Evolutionary conservation across 768 basidiomycete genomes (phyloP).

Genomic region (Termitomyces sp.): DNA sequence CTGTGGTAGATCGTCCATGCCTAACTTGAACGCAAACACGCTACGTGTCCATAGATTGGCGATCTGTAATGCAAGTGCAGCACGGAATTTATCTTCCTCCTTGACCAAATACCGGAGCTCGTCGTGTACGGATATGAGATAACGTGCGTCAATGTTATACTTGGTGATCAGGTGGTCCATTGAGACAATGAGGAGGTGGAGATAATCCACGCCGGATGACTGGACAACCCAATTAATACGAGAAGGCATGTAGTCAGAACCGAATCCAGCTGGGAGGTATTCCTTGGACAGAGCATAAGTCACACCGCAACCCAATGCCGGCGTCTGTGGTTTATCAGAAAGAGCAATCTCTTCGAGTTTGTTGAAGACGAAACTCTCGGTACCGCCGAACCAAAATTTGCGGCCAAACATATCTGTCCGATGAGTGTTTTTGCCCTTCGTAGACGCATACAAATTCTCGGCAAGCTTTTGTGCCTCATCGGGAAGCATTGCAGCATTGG

Average conservation of each 20-base stretch:
- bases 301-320: conserved; percentile 90
- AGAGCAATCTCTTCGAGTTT: conserved; percentile 93
- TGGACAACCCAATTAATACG: conserved; percentile 99
- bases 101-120: conserved; percentile 91
- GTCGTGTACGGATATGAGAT: conserved; percentile 96
- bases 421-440: conserved; percentile 89
- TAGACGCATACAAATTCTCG: conserved; percentile 81
- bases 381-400: conserved; percentile 95
- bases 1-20: conserved; percentile 94
- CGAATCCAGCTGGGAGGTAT: conserved; percentile 76
- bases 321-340: conserved; percentile 82
- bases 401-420: conserved; percentile 67
- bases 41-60: conserved; percentile 95
- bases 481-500: conserved; percentile 72
- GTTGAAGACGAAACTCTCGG: conserved; percentile 96
- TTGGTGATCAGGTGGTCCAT: conserved; percentile 84
- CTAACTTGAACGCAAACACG: conserved; percentile 86
- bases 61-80: conserved; percentile 87
- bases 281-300: conserved; percentile 91
- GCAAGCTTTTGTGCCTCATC: conserved; percentile 79
- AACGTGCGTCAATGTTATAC: conserved; percentile 85
- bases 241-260: conserved; percentile 88
- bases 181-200: conserved; percentile 91
- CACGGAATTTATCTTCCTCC: conserved; percentile 87
- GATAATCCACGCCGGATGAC: conserved; percentile 96